Base-by-base conservation (phyloP, 441 rosid genomes). In the Adansonia grandidieri region DNA sequence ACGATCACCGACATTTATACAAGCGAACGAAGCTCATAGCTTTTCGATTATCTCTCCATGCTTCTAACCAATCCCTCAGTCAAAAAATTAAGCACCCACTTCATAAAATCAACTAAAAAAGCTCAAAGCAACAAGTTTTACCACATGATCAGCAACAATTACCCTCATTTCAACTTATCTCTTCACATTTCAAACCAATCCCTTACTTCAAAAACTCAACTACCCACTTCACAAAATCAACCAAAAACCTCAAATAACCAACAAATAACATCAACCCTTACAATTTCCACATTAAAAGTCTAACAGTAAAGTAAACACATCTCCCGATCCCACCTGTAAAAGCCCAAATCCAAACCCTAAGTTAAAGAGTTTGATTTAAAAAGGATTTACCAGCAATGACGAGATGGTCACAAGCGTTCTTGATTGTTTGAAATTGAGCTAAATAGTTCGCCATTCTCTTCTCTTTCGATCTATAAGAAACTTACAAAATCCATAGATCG, bases 401-500 rank as follows among this genome's bases (percentile, higher is more conserved):
- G 88, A 96, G 84, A 82, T 85, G 96, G 90, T 89, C 91, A 75
- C 91, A 91, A 42, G 93, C 83, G 80, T 78, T 86, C 86, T 89
- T 94, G 89, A 94, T 92, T 56, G 96, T 76, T 80, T 93, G 98
- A 81, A 96, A 96, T 87, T 94, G 99, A 87, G 96, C 94, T 57
- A 96, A 82, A 82, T 85, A 91, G 84, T 89, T 94, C 56, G 98
- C 97, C 99, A 94, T 72, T 37, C 32, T 53, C 14, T 54, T 54
- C 22, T 7, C 91, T 78, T 71, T 74, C 86, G 94, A 90, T 88
- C 91, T 86, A 84, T 42, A 64, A 70, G 73, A 75, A 60, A 32
- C 58, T 69, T 19, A 47, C 5, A 60, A 48, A 80, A 78, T 81
- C 84, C 83, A 84, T 82, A 73, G 84, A 86, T 77, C 87, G 75